These are phyloP conservation scores for Pterocarpus macrocarpus DNA, from an alignment of 306 rosid species.

Conservation along the genomic window DNA sequence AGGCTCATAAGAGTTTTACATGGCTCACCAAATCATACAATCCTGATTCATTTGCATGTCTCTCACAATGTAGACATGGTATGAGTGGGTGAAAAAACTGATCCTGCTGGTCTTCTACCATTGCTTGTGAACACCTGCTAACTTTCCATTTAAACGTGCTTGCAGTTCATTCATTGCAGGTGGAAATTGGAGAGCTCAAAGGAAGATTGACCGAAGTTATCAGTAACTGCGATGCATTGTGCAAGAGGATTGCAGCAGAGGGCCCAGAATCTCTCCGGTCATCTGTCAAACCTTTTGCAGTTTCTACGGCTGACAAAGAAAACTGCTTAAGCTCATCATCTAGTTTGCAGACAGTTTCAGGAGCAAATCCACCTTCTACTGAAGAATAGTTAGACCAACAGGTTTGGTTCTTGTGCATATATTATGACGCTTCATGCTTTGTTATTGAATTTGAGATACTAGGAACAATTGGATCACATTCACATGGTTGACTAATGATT, in stretches of 20 bases:
- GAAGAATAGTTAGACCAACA: constrained; percentile 61
- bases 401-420: constrained; percentile 48
- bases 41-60: constrained; percentile 28
- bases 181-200: constrained; percentile 91
- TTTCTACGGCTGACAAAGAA: constrained; percentile 42
- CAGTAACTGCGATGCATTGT: constrained; percentile 85
- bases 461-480: constrained; percentile 41
- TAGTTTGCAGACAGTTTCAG: constrained; percentile 42
- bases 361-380: constrained; percentile 49
- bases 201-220: constrained; percentile 95
- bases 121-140: constrained; percentile 33
- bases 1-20: not conserved
- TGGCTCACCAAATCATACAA: constrained; percentile 6
- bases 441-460: constrained; percentile 47
- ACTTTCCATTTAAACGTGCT: constrained; percentile 35
- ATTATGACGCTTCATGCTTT: constrained; percentile 45
- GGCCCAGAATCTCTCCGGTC: constrained; percentile 82
- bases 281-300: constrained; percentile 69
- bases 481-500: constrained; percentile 34
- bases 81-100: not conserved
- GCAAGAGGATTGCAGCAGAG: constrained; percentile 76
- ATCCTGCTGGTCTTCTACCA: not conserved
- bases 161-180: constrained; percentile 87
- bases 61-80: constrained; percentile 9
- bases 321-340: constrained; percentile 48